These are phyloP conservation scores for Plasmopara halstedii DNA, from an alignment of 352 stramenopile genomes.

Conservation along the genomic window DNA sequence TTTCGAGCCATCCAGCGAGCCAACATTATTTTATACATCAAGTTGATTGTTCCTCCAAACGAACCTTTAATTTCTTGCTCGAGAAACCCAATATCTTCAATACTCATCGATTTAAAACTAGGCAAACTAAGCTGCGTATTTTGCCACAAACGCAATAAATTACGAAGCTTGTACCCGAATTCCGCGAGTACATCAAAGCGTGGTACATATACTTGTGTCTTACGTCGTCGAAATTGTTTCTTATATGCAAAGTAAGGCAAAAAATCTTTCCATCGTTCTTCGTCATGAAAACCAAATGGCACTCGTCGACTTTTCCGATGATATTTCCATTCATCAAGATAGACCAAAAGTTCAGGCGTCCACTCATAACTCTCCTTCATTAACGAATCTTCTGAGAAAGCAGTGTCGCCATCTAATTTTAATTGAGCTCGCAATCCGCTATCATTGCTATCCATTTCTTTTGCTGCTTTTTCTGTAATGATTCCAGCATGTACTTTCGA, in stretches of 20 bases:
- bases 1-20: slow-evolving; percentile 35
- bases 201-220: slow-evolving; percentile 7
- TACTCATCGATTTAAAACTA: slow-evolving; percentile 19
- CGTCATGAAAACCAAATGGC: slow-evolving; percentile 17
- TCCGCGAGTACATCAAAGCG: slow-evolving; percentile 19
- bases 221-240: background rate
- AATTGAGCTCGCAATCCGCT: slow-evolving; percentile 8
- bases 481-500: slow-evolving; percentile 11
- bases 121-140: slow-evolving; percentile 15
- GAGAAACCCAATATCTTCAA: slow-evolving; percentile 29
- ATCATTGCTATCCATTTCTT: slow-evolving; percentile 7
- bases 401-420: slow-evolving; percentile 1
- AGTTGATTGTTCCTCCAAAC: slow-evolving; percentile 21
- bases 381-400: slow-evolving; percentile 19
- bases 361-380: slow-evolving; percentile 31
- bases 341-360: slow-evolving; percentile 38
- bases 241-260: slow-evolving; percentile 11
- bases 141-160: slow-evolving; percentile 17
- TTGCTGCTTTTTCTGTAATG: slow-evolving; percentile 16
- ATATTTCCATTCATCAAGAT: slow-evolving; percentile 31
- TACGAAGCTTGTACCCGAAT: slow-evolving; percentile 21
- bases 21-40: slow-evolving; percentile 43
- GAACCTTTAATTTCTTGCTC: slow-evolving; percentile 41
- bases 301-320: slow-evolving; percentile 1
- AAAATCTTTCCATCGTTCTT: slow-evolving; percentile 15